Base-by-base conservation (phyloP, 2,329 filamentous ascomycete genomes). In the Colletotrichum liriopes region DNA sequence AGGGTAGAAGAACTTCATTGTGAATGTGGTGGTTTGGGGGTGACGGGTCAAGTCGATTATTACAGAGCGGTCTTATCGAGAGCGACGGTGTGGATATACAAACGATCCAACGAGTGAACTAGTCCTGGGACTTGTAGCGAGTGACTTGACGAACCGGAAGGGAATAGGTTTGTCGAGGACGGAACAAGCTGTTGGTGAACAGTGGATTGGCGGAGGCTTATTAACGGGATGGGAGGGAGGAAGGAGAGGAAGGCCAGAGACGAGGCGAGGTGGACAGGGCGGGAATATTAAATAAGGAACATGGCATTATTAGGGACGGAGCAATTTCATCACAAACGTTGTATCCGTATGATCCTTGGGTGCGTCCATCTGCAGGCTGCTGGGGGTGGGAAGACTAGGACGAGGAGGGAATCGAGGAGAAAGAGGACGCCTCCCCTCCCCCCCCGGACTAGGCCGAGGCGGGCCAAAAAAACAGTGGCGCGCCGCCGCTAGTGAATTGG, bases 1-100 rank as follows among this genome's bases (percentile, higher is more conserved):
- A 62, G 83, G 76, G 67, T 83, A 65, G 75, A 85, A 69, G 79
- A 84, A 82, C 84, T 86, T 86, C 86, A 87, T 88, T 37, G 74
- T 84, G 79, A 59, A 55, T 71, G 49, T 16, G 62, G 61, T 32
- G 23, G 23, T 26, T 2, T 39, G 39, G 63, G 18, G 63, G 26
- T 54, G 37, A 26, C 35, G 32, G 45, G 59, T 37, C 5, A 51
- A 14, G n/a, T 63, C 60, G 45, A 52, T 39, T 52, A 52, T 63
- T 63, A 41, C 32, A 35, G 32, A n/a, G 32, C n/a, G 18, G 45
- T 56, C 41, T 23, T 52, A 11, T 63, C 29, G 68, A 49, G 49
- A 67, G 37, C 49, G 61, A 64, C 37, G 45, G 32, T 37, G 5
- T 32, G 39, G 23, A 45, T 64, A 51, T 71, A 26, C 20, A 29